Base-by-base conservation (phyloP, 495 filamentous ascomycete species). In the Annulohypoxylon bovei region DNA sequence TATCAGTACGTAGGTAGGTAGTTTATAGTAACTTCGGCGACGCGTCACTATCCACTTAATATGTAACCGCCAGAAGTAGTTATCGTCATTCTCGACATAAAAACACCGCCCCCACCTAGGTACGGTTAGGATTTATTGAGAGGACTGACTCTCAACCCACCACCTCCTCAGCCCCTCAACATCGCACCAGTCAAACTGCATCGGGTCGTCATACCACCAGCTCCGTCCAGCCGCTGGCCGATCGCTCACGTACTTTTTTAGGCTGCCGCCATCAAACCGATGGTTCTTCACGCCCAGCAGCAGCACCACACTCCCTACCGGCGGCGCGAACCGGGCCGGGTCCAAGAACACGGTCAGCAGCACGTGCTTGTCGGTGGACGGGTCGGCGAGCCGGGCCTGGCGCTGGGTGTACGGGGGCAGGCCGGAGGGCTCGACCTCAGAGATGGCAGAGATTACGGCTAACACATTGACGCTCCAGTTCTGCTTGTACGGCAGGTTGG, bases 381-480 rank as follows among this genome's bases (percentile, higher is more conserved):
- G 77, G 65, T 84, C 82, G 0, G 75, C 60, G 1, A 85, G 75
- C 0, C 83, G 73, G 0, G 79, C 82, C 0, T 72, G 80, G n/a
- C 81, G 72, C 68, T 84, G 83, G 3, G 44, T 75, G 58, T 75
- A 74, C 0, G 83, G 80, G 0, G 82, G 81, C 1, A 79, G 73
- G 7, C 76, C 66, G 0, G 75, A 81, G 2, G 81, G 75, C 59
- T 83, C 77, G 23, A 82, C 66, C 4, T 69, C 68, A 2, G 79
- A 82, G 6, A 84, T 67, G 3, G 79, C 79, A 2, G 74, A 75
- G 4, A 84, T 66, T 3, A 85, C 74, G 33, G 77, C 79, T 7
- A 85, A 73, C 8, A 82, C 77, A 62, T 84, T 84, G 71, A 81
- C 64, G 67, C 79, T 81, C 79, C 80, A 84, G 62, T 84, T 85